Evolutionary conservation across 306 rosid genomes (phyloP).

Genomic region (Hippophae rhamnoides): DNA sequence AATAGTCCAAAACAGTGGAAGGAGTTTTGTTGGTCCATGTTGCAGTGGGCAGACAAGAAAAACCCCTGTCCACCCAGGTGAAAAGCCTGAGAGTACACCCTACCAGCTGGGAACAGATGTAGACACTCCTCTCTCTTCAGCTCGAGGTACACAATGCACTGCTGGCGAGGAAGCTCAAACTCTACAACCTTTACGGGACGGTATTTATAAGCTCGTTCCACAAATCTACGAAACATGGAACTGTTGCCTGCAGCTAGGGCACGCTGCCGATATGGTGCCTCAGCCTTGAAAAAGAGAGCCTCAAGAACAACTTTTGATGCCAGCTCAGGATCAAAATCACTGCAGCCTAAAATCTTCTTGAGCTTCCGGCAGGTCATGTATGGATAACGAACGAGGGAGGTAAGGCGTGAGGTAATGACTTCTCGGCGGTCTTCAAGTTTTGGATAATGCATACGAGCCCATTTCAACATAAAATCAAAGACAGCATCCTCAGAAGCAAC

Average conservation of each 20-base stretch:
- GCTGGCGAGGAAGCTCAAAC: slow-evolving; percentile 25
- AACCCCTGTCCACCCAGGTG: slow-evolving; percentile 32
- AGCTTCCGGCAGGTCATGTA: slow-evolving; percentile 39
- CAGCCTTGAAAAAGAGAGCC: slow-evolving; percentile 44
- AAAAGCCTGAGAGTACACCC: slow-evolving; percentile 30
- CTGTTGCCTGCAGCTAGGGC: slow-evolving; percentile 20
- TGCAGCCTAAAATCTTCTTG: slow-evolving; percentile 29
- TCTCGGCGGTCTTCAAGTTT: slow-evolving; percentile 28
- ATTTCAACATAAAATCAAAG: slow-evolving; percentile 33
- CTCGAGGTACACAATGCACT: slow-evolving; percentile 34
- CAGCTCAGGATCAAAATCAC: slow-evolving; percentile 30
- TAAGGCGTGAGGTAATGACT: slow-evolving; percentile 31
- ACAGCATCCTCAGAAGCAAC: slow-evolving; percentile 38
- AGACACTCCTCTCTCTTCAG: slow-evolving; percentile 38
- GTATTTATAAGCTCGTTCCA: slow-evolving; percentile 35
- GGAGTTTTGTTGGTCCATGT: slow-evolving; percentile 36
- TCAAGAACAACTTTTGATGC: slow-evolving; percentile 38
- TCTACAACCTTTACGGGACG: slow-evolving; percentile 39
- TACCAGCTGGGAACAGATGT: slow-evolving; percentile 26
- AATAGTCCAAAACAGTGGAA: slow-evolving; percentile 33
- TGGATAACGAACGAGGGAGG: slow-evolving; percentile 37
- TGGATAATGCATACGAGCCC: slow-evolving; percentile 37
- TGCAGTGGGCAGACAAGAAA: slow-evolving; percentile 44
- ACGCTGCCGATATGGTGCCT: slow-evolving; percentile 26
- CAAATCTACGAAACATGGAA: slow-evolving; percentile 19